A percentile compares a stretch with the other conserved stretches of the same genome.
Conservation (phyloP, 495 filamentous ascomycete genomes). For the Aspergillus cavernicola region DNA sequence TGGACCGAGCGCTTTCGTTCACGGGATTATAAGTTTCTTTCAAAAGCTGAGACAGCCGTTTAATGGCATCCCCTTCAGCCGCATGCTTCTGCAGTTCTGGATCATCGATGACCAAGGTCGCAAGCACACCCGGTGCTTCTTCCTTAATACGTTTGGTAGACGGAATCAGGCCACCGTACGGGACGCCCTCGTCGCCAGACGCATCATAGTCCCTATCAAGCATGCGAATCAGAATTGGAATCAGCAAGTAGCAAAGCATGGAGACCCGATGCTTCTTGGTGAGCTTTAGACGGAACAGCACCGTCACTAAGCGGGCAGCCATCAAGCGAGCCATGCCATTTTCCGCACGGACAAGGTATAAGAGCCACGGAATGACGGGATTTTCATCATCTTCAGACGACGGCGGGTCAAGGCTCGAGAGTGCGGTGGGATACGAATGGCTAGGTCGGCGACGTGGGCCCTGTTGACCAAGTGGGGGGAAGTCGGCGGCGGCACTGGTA, state of each 20-base stretch:
- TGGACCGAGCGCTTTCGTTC: constrained; percentile 29
- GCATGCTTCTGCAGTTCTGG: constrained; percentile 75
- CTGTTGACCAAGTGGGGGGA: constrained; percentile 55
- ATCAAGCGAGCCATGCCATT: constrained; percentile 63
- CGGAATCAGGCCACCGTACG: constrained; percentile 38
- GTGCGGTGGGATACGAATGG: constrained; percentile 35
- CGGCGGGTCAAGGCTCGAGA: constrained; percentile 33
- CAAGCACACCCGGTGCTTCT: constrained; percentile 68
- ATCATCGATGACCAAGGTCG: constrained; percentile 73
- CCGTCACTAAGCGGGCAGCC: constrained; percentile 74
- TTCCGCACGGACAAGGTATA: constrained; percentile 62
- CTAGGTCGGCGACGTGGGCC: constrained; percentile 41
- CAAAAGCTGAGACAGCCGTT: constrained; percentile 67
- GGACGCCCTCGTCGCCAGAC: constrained; percentile 35
- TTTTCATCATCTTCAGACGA: constrained; percentile 67
- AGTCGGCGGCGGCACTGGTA: constrained; percentile 38
- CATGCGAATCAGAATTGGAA: constrained; percentile 70
- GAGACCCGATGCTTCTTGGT: constrained; percentile 59
- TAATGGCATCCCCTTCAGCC: constrained; percentile 71
- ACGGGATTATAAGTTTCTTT: constrained; percentile 63
- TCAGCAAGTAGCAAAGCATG: constrained; percentile 60
- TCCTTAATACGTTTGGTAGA: constrained; percentile 53
- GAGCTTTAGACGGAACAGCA: constrained; percentile 67
- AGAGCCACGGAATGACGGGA: constrained; percentile 77
- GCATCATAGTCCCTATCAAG: constrained; percentile 55